A percentile compares a stretch with the other conserved stretches of the same genome.
These are phyloP conservation scores for Epichloe sylvatica DNA, from an alignment of 2,329 filamentous ascomycete species.

Conservation along the genomic window DNA sequence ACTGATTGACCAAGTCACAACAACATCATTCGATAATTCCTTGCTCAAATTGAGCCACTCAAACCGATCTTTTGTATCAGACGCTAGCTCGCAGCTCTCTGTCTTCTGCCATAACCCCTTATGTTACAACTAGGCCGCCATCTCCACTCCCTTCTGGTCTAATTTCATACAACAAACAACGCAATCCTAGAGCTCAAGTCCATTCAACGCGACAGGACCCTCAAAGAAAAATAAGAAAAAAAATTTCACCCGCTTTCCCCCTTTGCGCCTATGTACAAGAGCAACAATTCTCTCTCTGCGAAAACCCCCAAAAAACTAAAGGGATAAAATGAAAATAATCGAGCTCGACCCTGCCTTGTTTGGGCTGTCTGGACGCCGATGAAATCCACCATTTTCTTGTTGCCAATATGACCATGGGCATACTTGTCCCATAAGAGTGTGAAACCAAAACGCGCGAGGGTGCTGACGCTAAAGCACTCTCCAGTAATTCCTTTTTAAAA, in stretches of 20 bases:
- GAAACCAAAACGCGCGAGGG: not conserved
- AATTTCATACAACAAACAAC: slow-evolving; percentile 3
- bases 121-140: slow-evolving; percentile 3
- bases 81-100: not conserved
- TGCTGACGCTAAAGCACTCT: slow-evolving; percentile 1
- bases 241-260: not conserved
- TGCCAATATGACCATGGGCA: not conserved
- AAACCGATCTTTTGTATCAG: not conserved
- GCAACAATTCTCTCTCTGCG: slow-evolving; percentile 2
- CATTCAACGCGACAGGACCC: not conserved
- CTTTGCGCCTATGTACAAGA: slow-evolving; percentile 1
- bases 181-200: not conserved
- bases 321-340: not conserved
- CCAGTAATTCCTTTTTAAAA: not conserved
- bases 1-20: not conserved
- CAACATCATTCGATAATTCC: not conserved
- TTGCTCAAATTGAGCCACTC: not conserved
- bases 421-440: not conserved
- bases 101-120: not conserved
- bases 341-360: not conserved
- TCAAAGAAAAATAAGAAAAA: not conserved
- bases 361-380: not conserved
- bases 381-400: not conserved
- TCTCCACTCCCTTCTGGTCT: not conserved
- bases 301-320: not conserved